A percentile compares a stretch with the other conserved stretches of the same genome.
Conservation (phyloP, 345 rosid genomes). For the Salix dunnii region DNA sequence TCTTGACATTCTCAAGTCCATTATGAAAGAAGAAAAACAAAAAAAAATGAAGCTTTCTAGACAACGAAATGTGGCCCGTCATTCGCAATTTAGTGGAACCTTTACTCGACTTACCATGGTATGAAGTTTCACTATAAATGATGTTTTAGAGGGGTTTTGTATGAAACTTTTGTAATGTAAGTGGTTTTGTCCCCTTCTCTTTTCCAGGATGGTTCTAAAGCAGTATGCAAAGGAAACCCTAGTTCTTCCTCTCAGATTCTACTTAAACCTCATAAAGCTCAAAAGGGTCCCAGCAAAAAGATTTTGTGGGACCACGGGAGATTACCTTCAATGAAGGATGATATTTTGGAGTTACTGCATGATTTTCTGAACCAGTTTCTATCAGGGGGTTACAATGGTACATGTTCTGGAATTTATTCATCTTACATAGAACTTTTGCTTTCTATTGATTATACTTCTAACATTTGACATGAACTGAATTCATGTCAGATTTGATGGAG, state of each 20-base stretch:
- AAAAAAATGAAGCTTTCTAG: constrained; percentile 60
- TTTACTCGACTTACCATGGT: constrained; percentile 82
- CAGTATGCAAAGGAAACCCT: constrained; percentile 65
- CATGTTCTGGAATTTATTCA: constrained; percentile 9
- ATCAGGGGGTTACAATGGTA: constrained; percentile 89
- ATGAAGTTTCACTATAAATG: constrained; percentile 15
- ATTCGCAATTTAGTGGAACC: constrained; percentile 85
- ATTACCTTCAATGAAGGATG: constrained; percentile 44
- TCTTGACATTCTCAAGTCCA: constrained; percentile 60
- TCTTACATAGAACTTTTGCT: background rate
- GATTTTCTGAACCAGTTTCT: constrained; percentile 77
- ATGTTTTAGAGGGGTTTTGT: constrained; percentile 10
- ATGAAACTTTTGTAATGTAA: background rate
- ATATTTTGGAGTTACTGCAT: constrained; percentile 58
- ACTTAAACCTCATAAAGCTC: constrained; percentile 43
- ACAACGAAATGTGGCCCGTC: constrained; percentile 41
- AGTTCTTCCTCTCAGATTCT: constrained; percentile 36
- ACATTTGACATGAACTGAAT: constrained; percentile 20
- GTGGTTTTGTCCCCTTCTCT: background rate
- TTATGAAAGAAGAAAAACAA: constrained; percentile 67
- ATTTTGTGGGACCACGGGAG: constrained; percentile 59
- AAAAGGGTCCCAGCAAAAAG: constrained; percentile 47
- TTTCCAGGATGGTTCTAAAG: constrained; percentile 80
- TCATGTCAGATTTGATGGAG: constrained; percentile 69
- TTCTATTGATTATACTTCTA: constrained; percentile 10